Evolutionary conservation across 768 basidiomycete genomes (phyloP).

Genomic region (Leccinum variicolor): DNA sequence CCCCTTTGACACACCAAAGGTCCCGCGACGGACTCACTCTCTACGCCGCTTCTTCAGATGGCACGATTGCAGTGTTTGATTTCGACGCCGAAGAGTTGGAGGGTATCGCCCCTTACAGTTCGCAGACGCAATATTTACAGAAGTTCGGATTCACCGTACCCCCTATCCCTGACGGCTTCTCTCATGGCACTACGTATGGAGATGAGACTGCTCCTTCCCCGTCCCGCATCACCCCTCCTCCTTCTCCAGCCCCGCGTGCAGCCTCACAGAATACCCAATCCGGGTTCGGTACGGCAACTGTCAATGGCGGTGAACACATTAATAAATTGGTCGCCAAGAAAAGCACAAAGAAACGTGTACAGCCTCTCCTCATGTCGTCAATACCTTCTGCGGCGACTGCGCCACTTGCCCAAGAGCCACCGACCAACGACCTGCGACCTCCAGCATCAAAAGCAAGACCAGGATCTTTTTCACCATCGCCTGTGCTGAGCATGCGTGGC

Average conservation of each 20-base stretch:
- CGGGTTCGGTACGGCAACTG: conserved; percentile 39
- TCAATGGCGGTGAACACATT: conserved; percentile 54
- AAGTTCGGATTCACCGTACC: conserved; percentile 76
- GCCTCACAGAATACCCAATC: conserved; percentile 32
- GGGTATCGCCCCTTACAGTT: conserved; percentile 70
- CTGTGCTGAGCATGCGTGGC: conserved; percentile 47
- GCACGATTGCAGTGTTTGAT: conserved; percentile 84
- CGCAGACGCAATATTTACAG: conserved; percentile 75
- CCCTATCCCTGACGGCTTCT: conserved; percentile 68
- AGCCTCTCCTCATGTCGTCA: conserved; percentile 38
- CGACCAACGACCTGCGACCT: conserved; percentile 12
- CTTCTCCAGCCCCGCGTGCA: conserved; percentile 39
- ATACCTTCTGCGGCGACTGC: conserved; percentile 35
- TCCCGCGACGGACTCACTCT: conserved; percentile 89
- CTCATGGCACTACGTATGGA: conserved; percentile 41
- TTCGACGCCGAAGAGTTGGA: conserved; percentile 81
- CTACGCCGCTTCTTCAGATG: conserved; percentile 95
- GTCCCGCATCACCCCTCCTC: conserved; percentile 45
- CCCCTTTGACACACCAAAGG: conserved; percentile 44
- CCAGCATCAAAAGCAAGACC: conserved; percentile 25
- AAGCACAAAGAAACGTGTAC: conserved; percentile 64
- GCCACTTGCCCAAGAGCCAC: conserved; percentile 12
- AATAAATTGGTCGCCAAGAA: conserved; percentile 77
- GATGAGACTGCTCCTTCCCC: conserved; percentile 20
- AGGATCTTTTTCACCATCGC: conserved; percentile 38